Base-by-base conservation (phyloP, 768 basidiomycete genomes). In the Suillus ampliporus region DNA sequence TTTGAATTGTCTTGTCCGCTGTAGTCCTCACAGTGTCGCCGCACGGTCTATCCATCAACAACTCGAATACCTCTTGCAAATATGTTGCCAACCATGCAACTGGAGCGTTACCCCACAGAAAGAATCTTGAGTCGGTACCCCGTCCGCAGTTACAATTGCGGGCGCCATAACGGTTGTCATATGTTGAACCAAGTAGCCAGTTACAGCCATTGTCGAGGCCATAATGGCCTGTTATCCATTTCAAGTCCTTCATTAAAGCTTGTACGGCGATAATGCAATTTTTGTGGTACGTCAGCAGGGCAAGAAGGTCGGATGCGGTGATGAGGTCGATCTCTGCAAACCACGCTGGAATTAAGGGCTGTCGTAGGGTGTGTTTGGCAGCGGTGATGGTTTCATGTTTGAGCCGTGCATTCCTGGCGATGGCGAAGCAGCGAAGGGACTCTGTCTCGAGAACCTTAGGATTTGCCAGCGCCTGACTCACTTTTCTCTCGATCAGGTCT, bases 391-490 rank as follows among this genome's bases (percentile, higher is more conserved):
- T 69, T 58, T 72, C 65, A 15, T 64, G 58, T 26, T 66, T 57
- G n/a, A 72, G 61, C 17, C 65, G 48, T 47, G 71, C 72, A 4
- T 66, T 67, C 47, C 69, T 61, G 14, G 72, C 71, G 7, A 77
- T 67, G 26, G 76, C 73, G 38, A 70, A 77, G 9, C 67, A 61
- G 8, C 70, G 67, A 31, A 76, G 21, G 10, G 76, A 65, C 15
- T 67, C 67, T 47, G 57, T 47, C 4, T 66, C 60, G 17, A 65
- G n/a, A 28, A 59, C 35, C 31, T 59, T 54, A n/a, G 67, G 64
- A 56, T 59, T 43, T 28, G 56, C 43, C 19, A 74, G 65, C 26
- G 63, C 62, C 13, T 69, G 58, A 13, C 65, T 64, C 38, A 74
- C 60, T 40, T 57, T 61, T 38, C 19, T 61, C 57, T 61, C 60